Evolutionary conservation across 202 grass and related monocot species (phyloP).

Genomic region (Panicum virgatum): DNA sequence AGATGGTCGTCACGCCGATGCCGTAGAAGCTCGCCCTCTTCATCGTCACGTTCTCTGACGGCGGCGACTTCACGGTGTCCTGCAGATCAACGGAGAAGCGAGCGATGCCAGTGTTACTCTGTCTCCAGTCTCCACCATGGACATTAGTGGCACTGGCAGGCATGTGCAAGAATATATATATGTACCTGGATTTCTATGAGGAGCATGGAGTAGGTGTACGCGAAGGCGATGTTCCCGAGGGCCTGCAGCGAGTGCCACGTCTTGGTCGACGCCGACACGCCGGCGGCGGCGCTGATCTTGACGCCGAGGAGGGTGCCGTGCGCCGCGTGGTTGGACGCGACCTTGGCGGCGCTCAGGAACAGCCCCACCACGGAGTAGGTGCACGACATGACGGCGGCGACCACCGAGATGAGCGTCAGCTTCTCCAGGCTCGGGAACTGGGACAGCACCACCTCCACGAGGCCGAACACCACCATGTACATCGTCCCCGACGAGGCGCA

Average conservation of each 20-base stretch:
- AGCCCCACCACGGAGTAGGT: constrained; percentile 76
- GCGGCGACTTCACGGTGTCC: constrained; percentile 87
- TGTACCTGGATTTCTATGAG: constrained; percentile 87
- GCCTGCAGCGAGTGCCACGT: constrained; percentile 78
- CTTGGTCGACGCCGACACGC: constrained; percentile 67
- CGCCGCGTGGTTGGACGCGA: constrained; percentile 55
- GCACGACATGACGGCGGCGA: constrained; percentile 88
- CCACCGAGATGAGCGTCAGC: constrained; percentile 70
- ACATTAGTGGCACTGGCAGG: too few species aligned
- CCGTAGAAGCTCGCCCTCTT: constrained; percentile 86
- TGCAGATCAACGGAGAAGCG: neutral
- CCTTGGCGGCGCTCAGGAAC: constrained; percentile 58
- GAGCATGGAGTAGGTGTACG: constrained; percentile 95
- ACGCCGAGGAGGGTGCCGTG: constrained; percentile 69
- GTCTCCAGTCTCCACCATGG: too few species aligned
- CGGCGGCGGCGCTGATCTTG: constrained; percentile 48
- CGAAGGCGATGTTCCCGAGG: constrained; percentile 90
- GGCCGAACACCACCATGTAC: constrained; percentile 82
- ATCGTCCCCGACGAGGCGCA: constrained; percentile 76
- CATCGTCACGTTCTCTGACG: constrained; percentile 96
- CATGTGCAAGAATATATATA: neutral
- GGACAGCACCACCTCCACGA: constrained; percentile 69
- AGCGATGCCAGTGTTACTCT: neutral
- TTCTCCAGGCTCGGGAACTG: constrained; percentile 86
- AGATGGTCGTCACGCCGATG: constrained; percentile 73